Base-by-base conservation (phyloP, 2,329 filamentous ascomycete genomes). In the Leptographium wingfieldii region DNA sequence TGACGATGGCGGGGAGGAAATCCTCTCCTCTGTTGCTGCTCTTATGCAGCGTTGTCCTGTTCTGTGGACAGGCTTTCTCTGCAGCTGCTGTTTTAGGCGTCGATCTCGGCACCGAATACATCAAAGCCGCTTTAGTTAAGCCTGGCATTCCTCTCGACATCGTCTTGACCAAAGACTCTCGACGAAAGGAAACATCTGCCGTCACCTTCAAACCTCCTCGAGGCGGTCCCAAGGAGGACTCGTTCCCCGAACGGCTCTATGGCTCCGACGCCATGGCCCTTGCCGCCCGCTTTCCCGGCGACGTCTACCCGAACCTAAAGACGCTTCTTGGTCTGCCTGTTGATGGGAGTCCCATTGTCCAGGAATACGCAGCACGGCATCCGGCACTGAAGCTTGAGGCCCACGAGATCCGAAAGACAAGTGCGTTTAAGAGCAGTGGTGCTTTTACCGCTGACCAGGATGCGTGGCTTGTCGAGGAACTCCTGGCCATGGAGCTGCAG, bases 121-220 rank as follows among this genome's bases (percentile, higher is more conserved):
- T 99, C 76, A 99, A 97, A 77, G 92, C 92, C 33, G 86, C 89
- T 16, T 83, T 99, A 51, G 92, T 99, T 63, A 97, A 97, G 76
- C 94, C 94, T 2, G 94, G 94, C 63, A 92, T 95, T 58, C 94
- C 94, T 12, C 89, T 99, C 70, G 94, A 99, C 66, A 97, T 99
- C 65, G 92, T 99, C 72, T 82, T 96, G 60, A 96, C 92, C 35
- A 99, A 97, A 72, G 94, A 99, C 75, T 96, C 94, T 35, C 89
- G 95, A 73, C 87, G 94, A 69, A 99, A 99, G 78, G 94, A 99
- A 73, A 83, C 82, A 29, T 90, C 92, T 2, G 92, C 91, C 51
- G 85, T 99, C 66, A 88, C 90, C 52, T 97, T 99, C 77, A 97
- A 99, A 75, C 90, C 92, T 46, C 80, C 83, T n/a, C 82, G 82